A percentile compares a stretch with the other conserved stretches of the same genome.
These are phyloP conservation scores for Parietaria judaica DNA, from an alignment of 306 rosid species.

Conservation along the genomic window DNA sequence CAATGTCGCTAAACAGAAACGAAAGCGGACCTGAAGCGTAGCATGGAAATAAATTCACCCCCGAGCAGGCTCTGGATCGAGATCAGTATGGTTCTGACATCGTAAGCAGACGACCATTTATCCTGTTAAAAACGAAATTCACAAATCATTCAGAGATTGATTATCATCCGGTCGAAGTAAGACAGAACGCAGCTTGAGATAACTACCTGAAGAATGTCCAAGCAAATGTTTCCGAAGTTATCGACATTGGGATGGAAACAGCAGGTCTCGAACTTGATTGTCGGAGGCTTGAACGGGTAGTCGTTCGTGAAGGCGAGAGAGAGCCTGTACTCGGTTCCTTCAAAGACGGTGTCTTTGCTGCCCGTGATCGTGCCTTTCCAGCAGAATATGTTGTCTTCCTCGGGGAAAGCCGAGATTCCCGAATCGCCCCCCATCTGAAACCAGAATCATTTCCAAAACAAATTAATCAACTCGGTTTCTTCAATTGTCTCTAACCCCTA, in stretches of 20 bases:
- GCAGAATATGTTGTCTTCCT: conserved; percentile 84
- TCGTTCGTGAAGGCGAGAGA: conserved; percentile 77
- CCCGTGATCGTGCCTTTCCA: conserved; percentile 97
- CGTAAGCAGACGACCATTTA: conserved; percentile 87
- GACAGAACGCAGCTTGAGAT: too few species aligned
- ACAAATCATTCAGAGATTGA: neutral
- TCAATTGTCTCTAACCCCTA: too few species aligned
- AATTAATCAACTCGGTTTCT: neutral
- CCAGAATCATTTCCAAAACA: neutral
- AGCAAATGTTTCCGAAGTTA: conserved; percentile 72
- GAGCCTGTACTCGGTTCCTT: conserved; percentile 79
- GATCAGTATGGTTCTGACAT: conserved; percentile 64
- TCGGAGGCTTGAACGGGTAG: conserved; percentile 91
- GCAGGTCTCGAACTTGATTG: conserved; percentile 76
- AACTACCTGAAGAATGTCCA: conserved; percentile 96
- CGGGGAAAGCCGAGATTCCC: conserved; percentile 90
- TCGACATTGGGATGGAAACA: conserved; percentile 96
- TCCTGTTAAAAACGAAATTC: conserved; percentile 28
- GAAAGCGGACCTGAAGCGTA: neutral
- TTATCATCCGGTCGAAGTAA: neutral
- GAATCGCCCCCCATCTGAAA: conserved; percentile 86
- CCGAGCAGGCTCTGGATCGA: conserved; percentile 89
- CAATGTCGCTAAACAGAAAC: neutral
- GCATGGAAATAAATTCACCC: conserved; percentile 33
- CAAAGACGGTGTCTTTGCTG: conserved; percentile 86